Evolutionary conservation across 1,284 basidiomycete species (phyloP), one percentile per base, ranked within the genome.

Genomic region (Puccinia brachypodii): DNA sequence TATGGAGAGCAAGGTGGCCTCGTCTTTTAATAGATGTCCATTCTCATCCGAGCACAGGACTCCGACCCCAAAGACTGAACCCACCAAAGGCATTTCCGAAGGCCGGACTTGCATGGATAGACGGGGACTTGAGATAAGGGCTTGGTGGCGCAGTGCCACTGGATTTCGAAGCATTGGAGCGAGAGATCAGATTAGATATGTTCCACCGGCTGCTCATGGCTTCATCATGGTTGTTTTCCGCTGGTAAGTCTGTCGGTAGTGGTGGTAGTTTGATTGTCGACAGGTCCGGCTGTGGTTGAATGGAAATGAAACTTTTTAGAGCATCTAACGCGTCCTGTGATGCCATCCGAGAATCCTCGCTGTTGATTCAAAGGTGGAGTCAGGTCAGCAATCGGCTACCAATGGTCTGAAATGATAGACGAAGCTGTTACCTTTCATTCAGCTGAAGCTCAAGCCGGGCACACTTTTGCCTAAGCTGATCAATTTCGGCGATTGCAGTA

Each of bases 321-420:
- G 28, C 66, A 66, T 69, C 38, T 22, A 71, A 71, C 11, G 76
- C 76, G 3, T 50, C 66, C 58, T 79, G 76, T 42, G 76, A 79
- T 28, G 76, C 76, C 53, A 69, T 58, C 50, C 76, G 44, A 28
- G n/a, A 69, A 58, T 79, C 76, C 76, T 79, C 76, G 58, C 76
- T 79, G 36, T 36, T 53, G 3, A 50, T 25, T 11, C 1, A 56
- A 28, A 36, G 33, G 3, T 58, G 11, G 25, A 36, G 36, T 64
- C 4, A 71, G 42, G 11, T 28, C 28, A 31, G 31, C 42, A 19
- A 22, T 44, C n/a, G 16, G 16, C 42, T 16, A 9, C 22, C 38
- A 36, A 13, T 36, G 50, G 9, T 40, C 0, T 28, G 25, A 9
- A 28, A 42, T 22, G 19, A 50, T 38, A n/a, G 31, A 33, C 2